Conservation (phyloP, 371 early-diverging fungal species). For the Saksenaea oblongispora region DNA sequence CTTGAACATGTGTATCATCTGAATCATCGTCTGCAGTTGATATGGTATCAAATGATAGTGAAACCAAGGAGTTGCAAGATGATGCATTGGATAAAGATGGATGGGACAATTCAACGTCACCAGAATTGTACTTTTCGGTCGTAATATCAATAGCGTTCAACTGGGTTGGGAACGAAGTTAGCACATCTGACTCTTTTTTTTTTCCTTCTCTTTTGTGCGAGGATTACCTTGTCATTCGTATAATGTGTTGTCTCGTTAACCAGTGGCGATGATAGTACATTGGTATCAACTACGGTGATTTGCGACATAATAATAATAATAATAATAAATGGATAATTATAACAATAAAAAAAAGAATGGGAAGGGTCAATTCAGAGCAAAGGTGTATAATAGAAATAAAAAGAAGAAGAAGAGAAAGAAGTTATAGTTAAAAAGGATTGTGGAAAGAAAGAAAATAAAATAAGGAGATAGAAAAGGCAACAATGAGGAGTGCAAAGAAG, state of each 20-base stretch:
- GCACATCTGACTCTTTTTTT: not conserved
- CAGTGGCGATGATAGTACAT: not conserved
- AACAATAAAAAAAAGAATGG: constrained; percentile 1
- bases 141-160: not conserved
- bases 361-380: not conserved
- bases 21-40: not conserved
- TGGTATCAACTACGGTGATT: not conserved
- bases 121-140: constrained; percentile 3
- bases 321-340: not conserved
- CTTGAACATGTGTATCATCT: not conserved
- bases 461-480: constrained; percentile 4
- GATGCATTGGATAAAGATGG: not conserved
- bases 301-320: not conserved
- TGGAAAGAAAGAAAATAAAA: not conserved
- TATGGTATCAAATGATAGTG: not conserved
- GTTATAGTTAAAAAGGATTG: not conserved
- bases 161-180: not conserved
- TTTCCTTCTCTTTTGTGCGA: not conserved
- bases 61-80: constrained; percentile 1
- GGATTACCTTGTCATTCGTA: not conserved
- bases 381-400: not conserved
- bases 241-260: not conserved
- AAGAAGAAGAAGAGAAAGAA: not conserved
- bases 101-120: not conserved
- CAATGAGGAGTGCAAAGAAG: constrained; percentile 1